These are phyloP conservation scores for Micractinium conductrix DNA, from an alignment of 139 green algal genomes.

Conservation along the genomic window DNA sequence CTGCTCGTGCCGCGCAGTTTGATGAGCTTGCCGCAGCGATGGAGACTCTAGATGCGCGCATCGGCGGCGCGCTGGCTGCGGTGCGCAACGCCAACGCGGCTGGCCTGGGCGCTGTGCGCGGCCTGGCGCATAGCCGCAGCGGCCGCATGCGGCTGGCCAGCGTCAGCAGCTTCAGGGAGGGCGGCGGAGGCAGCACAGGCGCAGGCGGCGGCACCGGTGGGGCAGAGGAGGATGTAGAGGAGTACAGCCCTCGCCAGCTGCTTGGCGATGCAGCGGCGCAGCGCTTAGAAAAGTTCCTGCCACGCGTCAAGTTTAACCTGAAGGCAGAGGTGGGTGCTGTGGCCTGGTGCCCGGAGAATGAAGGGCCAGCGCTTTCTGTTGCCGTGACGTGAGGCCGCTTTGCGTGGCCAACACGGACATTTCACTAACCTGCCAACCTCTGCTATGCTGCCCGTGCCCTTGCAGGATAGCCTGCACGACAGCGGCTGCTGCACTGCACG, in stretches of 20 bases:
- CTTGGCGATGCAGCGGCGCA: background rate
- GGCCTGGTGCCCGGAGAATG: too few relatives aligned
- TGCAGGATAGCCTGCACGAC: background rate
- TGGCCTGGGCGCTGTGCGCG: background rate
- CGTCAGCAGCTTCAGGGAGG: background rate
- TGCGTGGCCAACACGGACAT: background rate
- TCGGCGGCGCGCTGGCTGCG: background rate
- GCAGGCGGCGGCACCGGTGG: background rate
- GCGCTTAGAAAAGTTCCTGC: background rate
- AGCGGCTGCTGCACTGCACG: background rate
- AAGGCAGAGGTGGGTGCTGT: background rate
- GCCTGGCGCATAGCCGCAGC: conserved; percentile 1
- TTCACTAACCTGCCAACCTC: background rate
- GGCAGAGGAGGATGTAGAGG: background rate
- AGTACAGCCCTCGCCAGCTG: background rate
- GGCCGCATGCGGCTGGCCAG: background rate
- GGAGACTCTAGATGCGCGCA: conserved; percentile 30
- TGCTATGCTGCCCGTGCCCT: background rate
- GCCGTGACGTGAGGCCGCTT: too few relatives aligned
- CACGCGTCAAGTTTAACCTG: background rate
- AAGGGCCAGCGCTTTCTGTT: too few relatives aligned
- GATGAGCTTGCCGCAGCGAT: conserved; percentile 31
- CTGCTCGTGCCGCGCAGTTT: background rate
- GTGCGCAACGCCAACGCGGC: background rate
- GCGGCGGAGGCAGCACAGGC: background rate